A percentile compares a stretch with the other conserved stretches of the same genome.
phyloP scores from a whole-genome alignment of 768 basidiomycete genomes.

The Mrakia blollopis region DNA sequence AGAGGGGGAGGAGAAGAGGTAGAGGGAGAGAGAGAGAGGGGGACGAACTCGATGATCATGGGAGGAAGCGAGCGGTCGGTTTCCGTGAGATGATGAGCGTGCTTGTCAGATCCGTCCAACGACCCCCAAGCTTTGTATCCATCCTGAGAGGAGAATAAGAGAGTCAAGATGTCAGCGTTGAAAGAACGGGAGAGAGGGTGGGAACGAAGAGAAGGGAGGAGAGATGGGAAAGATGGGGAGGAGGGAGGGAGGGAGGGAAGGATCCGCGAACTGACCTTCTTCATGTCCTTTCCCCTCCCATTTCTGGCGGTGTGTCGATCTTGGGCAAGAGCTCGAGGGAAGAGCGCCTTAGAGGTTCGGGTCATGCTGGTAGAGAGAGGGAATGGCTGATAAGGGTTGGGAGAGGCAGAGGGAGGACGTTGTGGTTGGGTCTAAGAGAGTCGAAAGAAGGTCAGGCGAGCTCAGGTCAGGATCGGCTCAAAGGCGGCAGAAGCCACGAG shows the following conservation, averaged over 20 bases:
- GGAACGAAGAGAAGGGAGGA: no score
- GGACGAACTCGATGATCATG: neutral
- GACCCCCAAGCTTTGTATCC: neutral
- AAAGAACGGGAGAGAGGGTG: no score
- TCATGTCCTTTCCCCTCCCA: neutral
- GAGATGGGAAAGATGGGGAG: neutral
- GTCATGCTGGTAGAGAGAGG: slow-evolving; percentile 18
- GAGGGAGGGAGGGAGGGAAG: neutral
- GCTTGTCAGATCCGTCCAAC: neutral
- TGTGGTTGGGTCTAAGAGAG: no score
- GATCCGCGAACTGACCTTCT: neutral
- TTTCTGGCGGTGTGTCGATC: slow-evolving; percentile 14
- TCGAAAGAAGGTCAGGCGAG: no score
- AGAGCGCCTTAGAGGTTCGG: neutral
- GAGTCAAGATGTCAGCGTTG: neutral
- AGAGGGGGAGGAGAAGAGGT: neutral
- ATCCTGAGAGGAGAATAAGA: neutral
- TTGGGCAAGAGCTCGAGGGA: slow-evolving; percentile 15
- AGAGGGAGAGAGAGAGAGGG: neutral
- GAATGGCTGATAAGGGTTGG: no score
- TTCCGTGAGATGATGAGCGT: slow-evolving; percentile 1
- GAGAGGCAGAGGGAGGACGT: no score
- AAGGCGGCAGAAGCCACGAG: no score
- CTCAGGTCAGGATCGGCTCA: no score
- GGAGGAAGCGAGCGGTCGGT: neutral